Evolutionary conservation across 169 alveolate genomes (phyloP).

Genomic region (Cryptosporidium muris): DNA sequence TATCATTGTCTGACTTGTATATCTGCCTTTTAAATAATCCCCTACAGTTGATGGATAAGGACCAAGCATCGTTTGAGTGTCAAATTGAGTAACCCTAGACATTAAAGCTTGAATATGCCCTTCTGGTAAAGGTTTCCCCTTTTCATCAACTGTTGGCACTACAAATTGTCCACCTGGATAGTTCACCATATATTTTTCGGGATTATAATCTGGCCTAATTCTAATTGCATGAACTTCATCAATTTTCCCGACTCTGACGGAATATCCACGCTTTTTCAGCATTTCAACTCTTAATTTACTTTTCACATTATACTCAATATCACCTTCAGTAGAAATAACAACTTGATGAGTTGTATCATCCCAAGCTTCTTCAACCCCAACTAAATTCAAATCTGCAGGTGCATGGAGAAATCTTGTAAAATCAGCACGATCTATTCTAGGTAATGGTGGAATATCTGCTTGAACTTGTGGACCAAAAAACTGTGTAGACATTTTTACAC

Average conservation of each 20-base stretch:
- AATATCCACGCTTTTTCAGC: slow-evolving; percentile 50
- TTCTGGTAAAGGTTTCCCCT: slow-evolving; percentile 67
- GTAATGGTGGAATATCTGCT: slow-evolving; percentile 15
- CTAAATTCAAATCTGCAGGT: slow-evolving; percentile 52
- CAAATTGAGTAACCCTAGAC: slow-evolving; percentile 69
- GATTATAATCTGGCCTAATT: slow-evolving; percentile 38
- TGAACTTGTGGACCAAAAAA: neutral
- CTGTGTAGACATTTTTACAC: neutral
- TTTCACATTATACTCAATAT: slow-evolving; percentile 38
- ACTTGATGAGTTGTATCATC: slow-evolving; percentile 63
- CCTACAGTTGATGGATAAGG: slow-evolving; percentile 57
- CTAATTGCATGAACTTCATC: slow-evolving; percentile 64
- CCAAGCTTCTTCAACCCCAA: slow-evolving; percentile 71
- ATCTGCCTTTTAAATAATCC: slow-evolving; percentile 29
- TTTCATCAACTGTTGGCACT: slow-evolving; percentile 64
- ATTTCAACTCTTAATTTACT: slow-evolving; percentile 47
- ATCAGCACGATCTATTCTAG: slow-evolving; percentile 45
- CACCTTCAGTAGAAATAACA: slow-evolving; percentile 68
- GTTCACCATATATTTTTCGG: slow-evolving; percentile 66
- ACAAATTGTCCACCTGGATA: slow-evolving; percentile 68
- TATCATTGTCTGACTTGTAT: neutral
- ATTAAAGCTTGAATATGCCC: slow-evolving; percentile 48
- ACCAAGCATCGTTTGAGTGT: slow-evolving; percentile 68
- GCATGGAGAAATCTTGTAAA: slow-evolving; percentile 28
- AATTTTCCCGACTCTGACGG: slow-evolving; percentile 48